A percentile compares a stretch with the other conserved stretches of the same genome.
These are phyloP conservation scores for Phytophthora kernoviae DNA, from an alignment of 352 stramenopile genomes.

Conservation along the genomic window DNA sequence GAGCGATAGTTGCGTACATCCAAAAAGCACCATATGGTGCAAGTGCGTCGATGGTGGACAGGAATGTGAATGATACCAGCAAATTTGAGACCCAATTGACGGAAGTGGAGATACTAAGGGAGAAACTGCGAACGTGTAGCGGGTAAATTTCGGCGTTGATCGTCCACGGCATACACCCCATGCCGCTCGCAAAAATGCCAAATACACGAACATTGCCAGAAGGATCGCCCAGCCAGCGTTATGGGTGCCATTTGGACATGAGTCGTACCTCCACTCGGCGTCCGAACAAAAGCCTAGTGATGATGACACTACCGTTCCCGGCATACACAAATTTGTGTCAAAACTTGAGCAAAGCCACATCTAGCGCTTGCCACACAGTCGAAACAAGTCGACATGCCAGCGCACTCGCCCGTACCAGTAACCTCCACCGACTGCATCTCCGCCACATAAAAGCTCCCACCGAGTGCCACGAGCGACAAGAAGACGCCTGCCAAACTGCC, in stretches of 20 bases:
- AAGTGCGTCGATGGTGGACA: slow-evolving; percentile 83
- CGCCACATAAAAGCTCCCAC: slow-evolving; percentile 34
- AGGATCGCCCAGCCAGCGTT: slow-evolving; percentile 58
- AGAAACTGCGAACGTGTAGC: slow-evolving; percentile 83
- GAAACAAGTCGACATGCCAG: slow-evolving; percentile 56
- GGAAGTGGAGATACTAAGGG: slow-evolving; percentile 86
- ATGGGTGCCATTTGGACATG: slow-evolving; percentile 54
- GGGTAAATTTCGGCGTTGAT: slow-evolving; percentile 96
- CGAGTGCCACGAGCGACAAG: slow-evolving; percentile 28
- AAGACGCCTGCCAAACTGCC: slow-evolving; percentile 30
- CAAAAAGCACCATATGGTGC: slow-evolving; percentile 86
- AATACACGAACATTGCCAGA: slow-evolving; percentile 68
- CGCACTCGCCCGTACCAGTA: slow-evolving; percentile 41
- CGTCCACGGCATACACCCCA: slow-evolving; percentile 93
- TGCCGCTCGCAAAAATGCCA: slow-evolving; percentile 77
- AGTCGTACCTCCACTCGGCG: slow-evolving; percentile 45
- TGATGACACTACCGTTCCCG: slow-evolving; percentile 18
- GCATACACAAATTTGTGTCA: slow-evolving; percentile 32
- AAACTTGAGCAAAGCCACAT: slow-evolving; percentile 44
- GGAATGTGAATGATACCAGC: slow-evolving; percentile 93
- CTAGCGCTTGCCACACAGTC: slow-evolving; percentile 63
- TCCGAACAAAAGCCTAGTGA: slow-evolving; percentile 25
- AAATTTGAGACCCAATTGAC: slow-evolving; percentile 95
- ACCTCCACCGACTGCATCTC: slow-evolving; percentile 25
- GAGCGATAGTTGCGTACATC: slow-evolving; percentile 86